These are phyloP conservation scores for Starmerella cellae DNA, from an alignment of 805 yeast genomes.

Conservation along the genomic window DNA sequence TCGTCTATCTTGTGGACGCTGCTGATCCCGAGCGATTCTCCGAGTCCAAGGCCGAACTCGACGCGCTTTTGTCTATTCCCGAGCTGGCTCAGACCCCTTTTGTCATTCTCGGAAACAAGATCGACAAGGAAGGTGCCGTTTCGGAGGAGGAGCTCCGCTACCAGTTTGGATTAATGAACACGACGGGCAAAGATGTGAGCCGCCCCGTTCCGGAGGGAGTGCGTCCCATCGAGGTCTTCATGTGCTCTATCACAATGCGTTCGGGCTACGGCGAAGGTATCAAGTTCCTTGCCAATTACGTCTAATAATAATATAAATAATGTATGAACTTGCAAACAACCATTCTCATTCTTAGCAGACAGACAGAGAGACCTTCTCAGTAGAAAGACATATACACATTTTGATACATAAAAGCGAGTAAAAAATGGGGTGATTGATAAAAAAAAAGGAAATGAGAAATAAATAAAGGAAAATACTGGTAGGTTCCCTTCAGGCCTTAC, in stretches of 20 bases:
- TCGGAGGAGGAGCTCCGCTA: slow-evolving; percentile 87
- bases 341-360: too few species aligned
- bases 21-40: slow-evolving; percentile 93
- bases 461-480: too few species aligned
- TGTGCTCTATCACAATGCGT: slow-evolving; percentile 98
- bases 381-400: too few species aligned
- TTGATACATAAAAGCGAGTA: too few species aligned
- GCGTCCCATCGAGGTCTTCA: slow-evolving; percentile 90
- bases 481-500: too few species aligned
- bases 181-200: slow-evolving; percentile 73
- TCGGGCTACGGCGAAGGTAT: slow-evolving; percentile 97
- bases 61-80: slow-evolving; percentile 81
- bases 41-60: slow-evolving; percentile 90
- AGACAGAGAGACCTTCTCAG: too few species aligned
- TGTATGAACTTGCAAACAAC: too few species aligned
- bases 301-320: slow-evolving; percentile 31
- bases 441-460: too few species aligned
- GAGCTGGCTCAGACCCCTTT: slow-evolving; percentile 85
- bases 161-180: slow-evolving; percentile 71
- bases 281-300: slow-evolving; percentile 95
- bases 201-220: slow-evolving; percentile 46
- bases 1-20: slow-evolving; percentile 90
- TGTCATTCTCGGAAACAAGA: slow-evolving; percentile 88
- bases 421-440: too few species aligned
- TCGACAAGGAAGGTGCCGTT: slow-evolving; percentile 87